Conservation (phyloP, 148 eudicot species). For the Salicornia ramosissima region DNA sequence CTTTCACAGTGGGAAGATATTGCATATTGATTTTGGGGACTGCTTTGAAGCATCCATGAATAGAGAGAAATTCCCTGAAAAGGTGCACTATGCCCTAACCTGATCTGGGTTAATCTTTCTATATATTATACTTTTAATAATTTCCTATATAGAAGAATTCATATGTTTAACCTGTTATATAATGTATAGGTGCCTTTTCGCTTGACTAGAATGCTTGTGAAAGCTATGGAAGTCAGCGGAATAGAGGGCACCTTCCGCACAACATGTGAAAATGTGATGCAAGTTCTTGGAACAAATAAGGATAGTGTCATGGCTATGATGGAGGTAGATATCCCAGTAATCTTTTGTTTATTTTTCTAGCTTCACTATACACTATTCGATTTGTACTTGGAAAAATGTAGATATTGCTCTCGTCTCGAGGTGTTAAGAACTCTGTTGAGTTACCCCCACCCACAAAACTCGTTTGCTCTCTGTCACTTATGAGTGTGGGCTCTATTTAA, state of each 20-base stretch:
- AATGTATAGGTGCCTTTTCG: conserved; percentile 84
- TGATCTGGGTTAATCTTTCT: not conserved
- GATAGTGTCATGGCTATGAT: conserved; percentile 99
- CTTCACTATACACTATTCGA: not conserved
- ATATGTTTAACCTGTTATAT: not conserved
- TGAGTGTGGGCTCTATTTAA: too few species aligned
- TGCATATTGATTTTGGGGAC: conserved; percentile 99
- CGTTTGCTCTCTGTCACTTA: too few species aligned
- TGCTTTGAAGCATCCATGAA: conserved; percentile 99
- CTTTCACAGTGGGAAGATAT: conserved; percentile 80
- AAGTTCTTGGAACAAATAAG: conserved; percentile 87
- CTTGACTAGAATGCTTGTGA: conserved; percentile 97
- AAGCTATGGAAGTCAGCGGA: conserved; percentile 99
- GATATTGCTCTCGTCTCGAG: too few species aligned
- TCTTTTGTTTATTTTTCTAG: not conserved
- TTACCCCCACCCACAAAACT: too few species aligned
- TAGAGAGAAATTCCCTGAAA: conserved; percentile 96
- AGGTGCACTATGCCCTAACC: conserved; percentile 35
- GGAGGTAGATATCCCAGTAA: conserved; percentile 85
- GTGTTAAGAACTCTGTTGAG: too few species aligned
- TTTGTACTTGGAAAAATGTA: too few species aligned
- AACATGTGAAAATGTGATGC: conserved; percentile 98
- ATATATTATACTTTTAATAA: not conserved
- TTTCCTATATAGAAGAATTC: not conserved
- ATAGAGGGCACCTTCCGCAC: conserved; percentile 97